These are phyloP conservation scores for Colletotrichum sp. DNA, from an alignment of 2,329 filamentous ascomycete species.

Conservation along the genomic window DNA sequence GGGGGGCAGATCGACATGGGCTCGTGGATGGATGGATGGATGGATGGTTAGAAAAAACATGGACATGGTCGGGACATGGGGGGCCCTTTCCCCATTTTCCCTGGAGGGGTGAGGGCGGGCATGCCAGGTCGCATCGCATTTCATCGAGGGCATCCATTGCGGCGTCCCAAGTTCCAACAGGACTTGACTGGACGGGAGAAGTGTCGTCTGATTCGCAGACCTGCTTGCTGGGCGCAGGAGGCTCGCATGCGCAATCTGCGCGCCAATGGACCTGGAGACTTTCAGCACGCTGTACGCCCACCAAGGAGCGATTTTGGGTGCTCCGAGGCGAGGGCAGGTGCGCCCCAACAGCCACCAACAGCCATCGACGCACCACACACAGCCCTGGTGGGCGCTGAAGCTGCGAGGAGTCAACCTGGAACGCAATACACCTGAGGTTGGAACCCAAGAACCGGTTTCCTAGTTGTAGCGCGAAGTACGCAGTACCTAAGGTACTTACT, in stretches of 20 bases:
- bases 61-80: neutral
- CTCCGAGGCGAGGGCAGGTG: neutral
- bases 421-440: neutral
- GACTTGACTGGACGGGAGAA: neutral
- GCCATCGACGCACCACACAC: neutral
- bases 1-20: neutral
- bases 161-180: constrained; percentile 13
- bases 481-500: neutral
- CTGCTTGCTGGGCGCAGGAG: constrained; percentile 1
- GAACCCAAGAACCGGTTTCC: neutral
- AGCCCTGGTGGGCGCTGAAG: neutral
- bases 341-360: neutral
- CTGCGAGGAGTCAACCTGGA: neutral
- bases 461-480: neutral
- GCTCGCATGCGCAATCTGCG: constrained; percentile 8
- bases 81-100: neutral
- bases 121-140: constrained; percentile 8
- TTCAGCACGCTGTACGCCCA: neutral
- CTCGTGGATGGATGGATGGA: neutral
- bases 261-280: neutral
- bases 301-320: neutral
- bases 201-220: constrained; percentile 7
- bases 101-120: constrained; percentile 3
- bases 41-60: neutral
- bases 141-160: neutral